Conservation (phyloP, 257 asterid genomes). For the Capsicum baccatum region DNA sequence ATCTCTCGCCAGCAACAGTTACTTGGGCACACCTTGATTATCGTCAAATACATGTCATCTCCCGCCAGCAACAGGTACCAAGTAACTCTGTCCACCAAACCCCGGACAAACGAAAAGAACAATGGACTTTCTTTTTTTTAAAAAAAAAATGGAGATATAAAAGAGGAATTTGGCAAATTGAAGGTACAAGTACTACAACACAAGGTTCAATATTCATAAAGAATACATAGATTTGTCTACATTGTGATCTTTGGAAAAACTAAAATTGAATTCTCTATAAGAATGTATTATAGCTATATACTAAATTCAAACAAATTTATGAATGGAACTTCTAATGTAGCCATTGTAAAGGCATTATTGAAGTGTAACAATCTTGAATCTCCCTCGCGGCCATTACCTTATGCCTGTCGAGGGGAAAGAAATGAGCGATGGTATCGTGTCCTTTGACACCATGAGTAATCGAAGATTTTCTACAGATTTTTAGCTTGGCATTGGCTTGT, state of each 20-base stretch:
- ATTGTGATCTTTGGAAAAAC: not conserved
- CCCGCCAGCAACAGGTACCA: too few relatives aligned
- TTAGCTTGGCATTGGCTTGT: slow-evolving; percentile 68
- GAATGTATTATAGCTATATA: not conserved
- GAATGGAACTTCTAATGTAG: slow-evolving; percentile 5
- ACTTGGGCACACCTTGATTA: too few relatives aligned
- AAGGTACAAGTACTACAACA: not conserved
- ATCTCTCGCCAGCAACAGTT: too few relatives aligned
- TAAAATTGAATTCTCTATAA: not conserved
- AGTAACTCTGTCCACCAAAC: too few relatives aligned
- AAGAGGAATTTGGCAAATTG: not conserved
- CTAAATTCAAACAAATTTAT: not conserved
- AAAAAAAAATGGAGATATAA: not conserved
- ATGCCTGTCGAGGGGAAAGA: not conserved
- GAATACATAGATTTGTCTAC: not conserved
- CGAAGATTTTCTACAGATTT: not conserved
- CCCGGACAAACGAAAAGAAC: too few relatives aligned
- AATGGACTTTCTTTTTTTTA: too few relatives aligned
- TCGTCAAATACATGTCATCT: too few relatives aligned
- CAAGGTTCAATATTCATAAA: not conserved
- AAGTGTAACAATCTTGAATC: slow-evolving; percentile 15
- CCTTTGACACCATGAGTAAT: not conserved
- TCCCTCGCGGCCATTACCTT: not conserved
- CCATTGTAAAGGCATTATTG: not conserved
- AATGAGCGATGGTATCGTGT: not conserved